These are phyloP conservation scores for Cucumis cinereus DNA, from an alignment of 306 rosid species.

Conservation along the genomic window DNA sequence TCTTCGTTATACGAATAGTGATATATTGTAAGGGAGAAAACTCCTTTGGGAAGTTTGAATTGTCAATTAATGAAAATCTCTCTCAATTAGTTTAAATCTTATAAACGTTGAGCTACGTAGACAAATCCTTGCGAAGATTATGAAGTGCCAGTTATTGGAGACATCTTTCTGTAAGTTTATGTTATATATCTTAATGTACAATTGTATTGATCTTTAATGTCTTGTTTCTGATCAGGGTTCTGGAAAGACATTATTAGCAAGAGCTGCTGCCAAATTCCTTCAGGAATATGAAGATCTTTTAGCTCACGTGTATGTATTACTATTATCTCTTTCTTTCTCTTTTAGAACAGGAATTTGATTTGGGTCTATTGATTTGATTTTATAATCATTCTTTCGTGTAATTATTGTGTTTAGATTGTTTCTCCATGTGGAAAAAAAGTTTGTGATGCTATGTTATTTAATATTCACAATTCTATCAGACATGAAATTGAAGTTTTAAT, in stretches of 20 bases:
- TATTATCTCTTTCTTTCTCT: slow-evolving; percentile 8
- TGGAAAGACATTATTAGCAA: slow-evolving; percentile 75
- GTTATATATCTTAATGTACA: background rate
- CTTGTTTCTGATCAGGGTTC: slow-evolving; percentile 51
- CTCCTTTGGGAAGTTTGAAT: background rate
- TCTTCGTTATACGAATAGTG: background rate
- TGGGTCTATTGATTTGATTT: background rate
- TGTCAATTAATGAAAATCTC: background rate
- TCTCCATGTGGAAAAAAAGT: background rate
- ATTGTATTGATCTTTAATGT: background rate
- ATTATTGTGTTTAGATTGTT: background rate
- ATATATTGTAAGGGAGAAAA: background rate
- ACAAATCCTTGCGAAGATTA: background rate
- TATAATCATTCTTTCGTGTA: background rate
- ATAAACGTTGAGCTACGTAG: background rate
- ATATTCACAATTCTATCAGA: no score
- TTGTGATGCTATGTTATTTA: background rate
- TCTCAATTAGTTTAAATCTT: background rate
- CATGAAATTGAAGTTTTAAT: no score
- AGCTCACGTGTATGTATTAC: slow-evolving; percentile 55
- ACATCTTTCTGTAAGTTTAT: background rate
- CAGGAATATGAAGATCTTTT: slow-evolving; percentile 49
- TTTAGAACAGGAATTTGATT: background rate
- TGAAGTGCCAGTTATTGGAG: background rate
- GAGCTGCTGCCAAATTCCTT: slow-evolving; percentile 61